Evolutionary conservation across 1,284 basidiomycete genomes (phyloP), one percentile per base, ranked within the genome.

Genomic region (Melanopsichium pennsylvanicum): DNA sequence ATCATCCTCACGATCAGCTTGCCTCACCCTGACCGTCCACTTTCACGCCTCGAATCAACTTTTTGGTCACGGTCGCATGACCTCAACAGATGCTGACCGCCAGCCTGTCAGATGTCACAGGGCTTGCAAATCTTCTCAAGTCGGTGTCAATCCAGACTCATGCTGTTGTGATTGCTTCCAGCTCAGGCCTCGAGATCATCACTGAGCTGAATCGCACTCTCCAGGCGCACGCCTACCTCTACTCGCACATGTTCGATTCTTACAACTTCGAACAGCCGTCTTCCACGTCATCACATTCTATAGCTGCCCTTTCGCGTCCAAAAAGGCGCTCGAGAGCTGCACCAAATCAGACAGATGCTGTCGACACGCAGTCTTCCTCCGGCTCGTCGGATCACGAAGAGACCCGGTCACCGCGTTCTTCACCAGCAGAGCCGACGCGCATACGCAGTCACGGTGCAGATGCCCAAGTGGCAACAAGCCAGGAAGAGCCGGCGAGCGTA

Each of bases 141-240:
- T 70, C 62, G 19, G 68, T 70, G 10, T 48, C 62, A 10, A 48
- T 66, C 16, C 52, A 58, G 25, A 66, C 61, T 4, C 62, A 70
- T 37, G 93, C 90, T n/a, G 88, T 87, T 1, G 84, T 95, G 45
- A 88, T 86, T 8, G 85, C 92, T 12, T 86, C 87, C 18, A 83
- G 85, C 33, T 84, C 85, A 26, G 93, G 92, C 1, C 82, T 96
- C 60, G 87, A 87, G n/a, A 86, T 95, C 25, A 86, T 87, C n/a
- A 92, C 92, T 10, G 92, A 96, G 82, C 91, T 94, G 78, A 88
- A 90, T 5, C 86, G 88, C 39, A 88, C 89, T 1, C 83, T 94
- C 7, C 84, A 89, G 39, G 93, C 88, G 31, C 90, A 89, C 8
- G 91, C 93, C n/a, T 96, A 89, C 80, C 87, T 95, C 44, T 89